phyloP scores from a whole-genome alignment of 441 rosid species.

The Corymbia calophylla region DNA sequence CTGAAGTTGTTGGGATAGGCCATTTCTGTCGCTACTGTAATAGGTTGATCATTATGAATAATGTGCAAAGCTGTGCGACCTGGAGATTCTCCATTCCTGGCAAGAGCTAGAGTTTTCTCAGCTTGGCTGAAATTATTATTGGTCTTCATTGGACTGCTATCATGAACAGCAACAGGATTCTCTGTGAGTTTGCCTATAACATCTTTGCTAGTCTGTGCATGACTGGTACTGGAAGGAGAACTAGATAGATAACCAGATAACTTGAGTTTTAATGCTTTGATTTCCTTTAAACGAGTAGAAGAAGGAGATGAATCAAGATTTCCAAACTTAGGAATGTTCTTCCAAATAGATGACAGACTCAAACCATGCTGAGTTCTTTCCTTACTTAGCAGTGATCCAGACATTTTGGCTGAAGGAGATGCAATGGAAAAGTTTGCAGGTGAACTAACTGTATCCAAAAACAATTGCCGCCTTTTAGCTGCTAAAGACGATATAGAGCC shows the following conservation, averaged over 20 bases:
- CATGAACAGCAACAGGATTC: conserved; percentile 15
- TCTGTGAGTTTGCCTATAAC: conserved; percentile 3
- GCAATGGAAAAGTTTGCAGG: conserved; percentile 18
- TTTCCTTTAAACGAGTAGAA: conserved; percentile 37
- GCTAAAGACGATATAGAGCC: conserved; percentile 36
- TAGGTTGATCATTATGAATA: conserved; percentile 17
- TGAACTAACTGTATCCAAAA: conserved; percentile 25
- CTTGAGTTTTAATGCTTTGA: conserved; percentile 41
- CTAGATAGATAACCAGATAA: conserved; percentile 28
- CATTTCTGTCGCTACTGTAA: conserved; percentile 10
- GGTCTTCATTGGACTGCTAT: conserved; percentile 7
- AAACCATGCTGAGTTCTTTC: conserved; percentile 32
- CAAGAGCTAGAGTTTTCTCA: conserved; percentile 11
- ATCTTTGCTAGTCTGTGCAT: conserved; percentile 17
- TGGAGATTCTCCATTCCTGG: conserved; percentile 9
- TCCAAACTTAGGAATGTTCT: conserved; percentile 41
- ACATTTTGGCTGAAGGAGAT: conserved; percentile 60
- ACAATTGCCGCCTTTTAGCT: conserved; percentile 24
- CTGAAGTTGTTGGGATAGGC: conserved; percentile 16
- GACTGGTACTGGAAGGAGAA: conserved; percentile 23
- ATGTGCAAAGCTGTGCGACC: neutral
- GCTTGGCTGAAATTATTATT: conserved; percentile 12
- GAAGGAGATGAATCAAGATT: conserved; percentile 39
- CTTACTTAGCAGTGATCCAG: conserved; percentile 35
- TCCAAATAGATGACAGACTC: conserved; percentile 27